Evolutionary conservation across 1,284 basidiomycete species (phyloP), one percentile per base, ranked within the genome.

Genomic region (Cutaneotrichosporon sp.): DNA sequence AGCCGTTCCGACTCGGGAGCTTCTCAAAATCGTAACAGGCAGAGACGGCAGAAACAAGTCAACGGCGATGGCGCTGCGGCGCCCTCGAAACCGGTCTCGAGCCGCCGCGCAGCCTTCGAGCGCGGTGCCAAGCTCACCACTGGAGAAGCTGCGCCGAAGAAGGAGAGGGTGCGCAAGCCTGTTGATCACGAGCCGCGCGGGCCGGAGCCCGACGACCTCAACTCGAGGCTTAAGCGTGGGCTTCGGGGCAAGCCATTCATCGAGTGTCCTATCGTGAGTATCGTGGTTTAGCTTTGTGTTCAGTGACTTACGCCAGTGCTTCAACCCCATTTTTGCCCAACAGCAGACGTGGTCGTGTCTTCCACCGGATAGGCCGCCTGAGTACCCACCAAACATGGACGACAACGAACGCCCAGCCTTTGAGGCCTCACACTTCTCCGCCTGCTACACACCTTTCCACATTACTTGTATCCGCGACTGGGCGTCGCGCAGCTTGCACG

Each of bases 401-500:
- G 57, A 63, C 43, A 57, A 61, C 12, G 63, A 65, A 32, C 38
- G 57, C 4, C 42, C 84, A 0, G 83, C 91, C 22, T 81, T 83
- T 38, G 85, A 87, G 2, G 80, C 80, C 1, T 81, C 90, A 3
- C 61, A 68, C 51, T 68, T 66, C 52, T 54, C 65, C 1, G 64
- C 71, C 4, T 75, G 74, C 55, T 75, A 74, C 59, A 74, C 74
- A 6, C 74, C 74, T 0, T 75, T 75, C 61, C 74, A 75, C 50
- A 57, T 71, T 22, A 57, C 58, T 33, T 75, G 74, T 62, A 84
- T 88, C 38, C 87, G 85, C 63, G 87, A 88, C 49, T 86, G 86
- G 59, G 88, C 90, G 0, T 88, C 84, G 79, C 77, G 81, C 2
- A 84, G 83, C 3, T 75, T 90, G 55, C 85, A 85, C 2, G 86